Evolutionary conservation across 2,329 filamentous ascomycete species (phyloP), one percentile per base, ranked within the genome.

Genomic region (Incumbomyces delicatus): DNA sequence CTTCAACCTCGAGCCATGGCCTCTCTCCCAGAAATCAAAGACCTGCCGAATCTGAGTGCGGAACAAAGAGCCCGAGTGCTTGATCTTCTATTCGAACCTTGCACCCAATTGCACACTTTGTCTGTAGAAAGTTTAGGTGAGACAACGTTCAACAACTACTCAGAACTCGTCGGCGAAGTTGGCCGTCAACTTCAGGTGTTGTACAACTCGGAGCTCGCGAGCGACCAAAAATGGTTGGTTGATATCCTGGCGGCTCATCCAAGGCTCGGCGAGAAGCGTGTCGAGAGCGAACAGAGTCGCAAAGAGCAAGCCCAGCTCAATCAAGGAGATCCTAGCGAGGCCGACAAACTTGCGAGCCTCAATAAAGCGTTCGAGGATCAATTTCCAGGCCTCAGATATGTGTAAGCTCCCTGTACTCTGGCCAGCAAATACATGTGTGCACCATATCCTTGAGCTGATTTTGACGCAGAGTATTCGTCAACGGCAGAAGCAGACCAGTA

Each of bases 371-470:
- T 95, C 61, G 89, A 95, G 64, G 69, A 69, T n/a, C 73, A 58
- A 47, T 95, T 90, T 63, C 87, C 87, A 0, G 87, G 89, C 0
- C 63, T 95, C 61, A 75, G 83, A 65, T 95, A 94, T 70, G 87
- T 95, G 60, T 77, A 67, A 43, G 67, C 61, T 17, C 12, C 30
- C 20, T 7, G n/a, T n/a, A 6, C 8, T 20, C 18, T 33, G 14
- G 12, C 12, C 17, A 17, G 31, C 14, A 7, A 14, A 6, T 8
- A 45, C 3, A 6, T 7, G 12, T 41, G 31, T 17, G 37, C 13
- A 16, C 13, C 12, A 36, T n/a, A 27, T 31, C 22, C 17, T 20
- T 47, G 13, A 42, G 13, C 49, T 55, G 53, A 27, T 27, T 27
- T 36, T 18, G 7, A 44, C 27, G n/a, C 52, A 80, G 76, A 36